These are phyloP conservation scores for Podaxis mareebaensis DNA, from an alignment of 768 basidiomycete species.

Conservation along the genomic window DNA sequence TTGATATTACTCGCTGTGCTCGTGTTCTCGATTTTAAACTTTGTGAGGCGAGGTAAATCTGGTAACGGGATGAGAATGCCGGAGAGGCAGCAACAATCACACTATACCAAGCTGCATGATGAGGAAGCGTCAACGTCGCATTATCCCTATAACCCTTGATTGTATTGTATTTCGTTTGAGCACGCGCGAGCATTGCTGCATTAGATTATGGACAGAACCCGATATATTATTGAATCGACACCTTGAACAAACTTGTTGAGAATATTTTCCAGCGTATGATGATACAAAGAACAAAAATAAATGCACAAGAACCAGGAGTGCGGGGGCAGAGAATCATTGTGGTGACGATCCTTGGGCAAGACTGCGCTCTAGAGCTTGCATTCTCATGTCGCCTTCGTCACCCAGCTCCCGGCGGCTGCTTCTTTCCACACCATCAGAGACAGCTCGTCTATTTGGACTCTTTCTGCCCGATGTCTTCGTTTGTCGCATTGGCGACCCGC, in stretches of 20 bases:
- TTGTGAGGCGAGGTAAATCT: neutral
- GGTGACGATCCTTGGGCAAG: slow-evolving; percentile 17
- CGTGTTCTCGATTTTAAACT: slow-evolving; percentile 7
- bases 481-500: slow-evolving; percentile 24
- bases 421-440: slow-evolving; percentile 12
- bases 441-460: slow-evolving; percentile 11
- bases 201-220: too few relatives aligned
- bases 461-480: slow-evolving; percentile 6
- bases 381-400: slow-evolving; percentile 21
- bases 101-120: neutral
- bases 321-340: neutral
- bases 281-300: neutral
- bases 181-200: too few relatives aligned
- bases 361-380: slow-evolving; percentile 24
- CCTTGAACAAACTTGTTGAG: neutral
- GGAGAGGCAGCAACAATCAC: neutral
- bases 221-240: too few relatives aligned
- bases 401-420: slow-evolving; percentile 4
- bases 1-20: slow-evolving; percentile 5
- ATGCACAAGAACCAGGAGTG: neutral
- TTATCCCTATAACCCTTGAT: too few relatives aligned
- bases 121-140: neutral
- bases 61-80: neutral
- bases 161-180: neutral
- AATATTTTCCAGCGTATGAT: neutral